These are phyloP conservation scores for Echinochloa phyllopogon DNA, from an alignment of 176 grass and related monocot species.

Conservation along the genomic window DNA sequence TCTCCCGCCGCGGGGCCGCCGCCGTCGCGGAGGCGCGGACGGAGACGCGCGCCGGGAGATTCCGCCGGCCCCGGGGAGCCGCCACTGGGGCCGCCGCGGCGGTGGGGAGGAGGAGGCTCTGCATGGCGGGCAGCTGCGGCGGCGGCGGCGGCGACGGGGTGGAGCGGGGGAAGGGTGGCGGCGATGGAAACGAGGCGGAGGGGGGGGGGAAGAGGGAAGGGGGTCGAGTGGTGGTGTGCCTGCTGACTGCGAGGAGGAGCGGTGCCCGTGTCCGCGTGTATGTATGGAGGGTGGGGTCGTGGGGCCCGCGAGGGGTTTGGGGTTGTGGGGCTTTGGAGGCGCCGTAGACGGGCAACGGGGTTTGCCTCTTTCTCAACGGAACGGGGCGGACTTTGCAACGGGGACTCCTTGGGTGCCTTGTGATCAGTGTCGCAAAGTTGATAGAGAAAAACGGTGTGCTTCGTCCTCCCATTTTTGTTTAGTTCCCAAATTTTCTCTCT, in stretches of 20 bases:
- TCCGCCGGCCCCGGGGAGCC: background rate
- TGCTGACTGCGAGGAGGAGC: background rate
- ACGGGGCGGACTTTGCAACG: constrained; percentile 28
- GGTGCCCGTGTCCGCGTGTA: background rate
- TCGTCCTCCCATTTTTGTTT: too few relatives aligned
- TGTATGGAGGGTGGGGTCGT: constrained; percentile 40
- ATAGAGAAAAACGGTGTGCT: too few relatives aligned
- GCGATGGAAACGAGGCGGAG: constrained; percentile 55
- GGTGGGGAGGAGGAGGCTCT: constrained; percentile 67
- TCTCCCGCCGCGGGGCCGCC: constrained; percentile 61
- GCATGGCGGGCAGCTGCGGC: constrained; percentile 47
- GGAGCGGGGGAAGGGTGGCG: background rate
- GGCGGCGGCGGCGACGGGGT: background rate
- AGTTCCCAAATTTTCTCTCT: too few relatives aligned
- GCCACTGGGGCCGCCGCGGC: constrained; percentile 16
- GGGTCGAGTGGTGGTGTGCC: background rate
- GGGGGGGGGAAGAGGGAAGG: background rate
- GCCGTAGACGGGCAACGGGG: constrained; percentile 20
- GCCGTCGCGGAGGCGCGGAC: constrained; percentile 43
- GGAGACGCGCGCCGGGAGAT: background rate
- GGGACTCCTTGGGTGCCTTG: background rate
- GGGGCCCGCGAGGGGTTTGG: constrained; percentile 13
- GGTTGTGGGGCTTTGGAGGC: constrained; percentile 24
- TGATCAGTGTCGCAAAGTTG: background rate
- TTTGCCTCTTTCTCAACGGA: constrained; percentile 16